Evolutionary conservation across 2,329 filamentous ascomycete genomes (phyloP), one percentile per base, ranked within the genome.

Genomic region (Fusarium chaquense): DNA sequence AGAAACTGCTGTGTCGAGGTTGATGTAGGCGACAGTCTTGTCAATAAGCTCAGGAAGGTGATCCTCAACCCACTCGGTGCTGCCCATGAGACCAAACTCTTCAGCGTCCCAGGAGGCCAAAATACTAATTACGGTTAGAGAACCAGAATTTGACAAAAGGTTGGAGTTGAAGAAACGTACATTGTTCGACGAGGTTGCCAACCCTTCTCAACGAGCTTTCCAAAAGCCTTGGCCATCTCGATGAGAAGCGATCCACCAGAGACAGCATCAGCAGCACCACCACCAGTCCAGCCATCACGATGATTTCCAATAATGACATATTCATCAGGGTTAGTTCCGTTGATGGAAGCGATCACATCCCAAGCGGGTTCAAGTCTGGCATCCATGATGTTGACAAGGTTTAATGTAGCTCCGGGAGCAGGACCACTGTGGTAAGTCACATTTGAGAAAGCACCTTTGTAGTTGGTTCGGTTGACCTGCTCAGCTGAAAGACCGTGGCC

Each of bases 151-250:
- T 13, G 1, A 8, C 0, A 1, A 3, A 1, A 3, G 12, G 5
- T 18, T 2, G 4, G 30, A 2, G 8, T 8, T 16, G 4, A 0
- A 2, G 1, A 1, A n/a, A 57, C 62, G 38, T 7, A 77, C 76
- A 86, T 85, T 0, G 83, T 87, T 6, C 85, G 79, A 32, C 79
- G 78, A 3, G 85, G 85, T 67, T 84, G 83, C 84, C 85, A 86
- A 3, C 85, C 84, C 7, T 79, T 80, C 28, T 79, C 78, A 8
- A 83, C 70, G 0, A 86, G 78, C 26, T 80, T 80, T 5, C 83
- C 81, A 56, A 86, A 84, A 0, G 83, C 83, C 53, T 82, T 84
- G 5, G 82, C 79, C 6, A 86, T 73, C 58, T 86, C 85, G 30
- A 85, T 78, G 33, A 86, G 74, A 5, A 85, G 79, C 2, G 84